Evolutionary conservation across 495 filamentous ascomycete genomes (phyloP), one percentile per base, ranked within the genome.

Genomic region (Neurospora cerealis): DNA sequence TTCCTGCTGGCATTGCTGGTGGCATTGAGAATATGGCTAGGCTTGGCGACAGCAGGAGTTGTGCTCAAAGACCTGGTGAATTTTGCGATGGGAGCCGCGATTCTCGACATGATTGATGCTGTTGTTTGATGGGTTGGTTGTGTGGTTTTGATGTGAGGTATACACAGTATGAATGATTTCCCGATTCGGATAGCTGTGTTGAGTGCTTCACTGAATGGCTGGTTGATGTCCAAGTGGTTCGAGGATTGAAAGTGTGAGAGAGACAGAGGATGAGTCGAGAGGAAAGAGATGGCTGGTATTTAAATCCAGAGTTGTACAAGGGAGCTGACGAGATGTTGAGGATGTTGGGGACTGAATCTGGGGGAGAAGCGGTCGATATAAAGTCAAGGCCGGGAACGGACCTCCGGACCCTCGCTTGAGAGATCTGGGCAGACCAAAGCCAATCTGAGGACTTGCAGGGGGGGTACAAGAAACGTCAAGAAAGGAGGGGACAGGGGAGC

Each of bases 41-140:
- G 82, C 17, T 80, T 78, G 69, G 81, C 71, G 60, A 77, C 73
- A 10, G 79, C 70, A 48, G 85, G 54, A 32, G 80, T 77, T n/a
- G 82, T 81, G 81, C 79, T 84, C 74, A 86, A 79, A 32, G 81
- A 80, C 74, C 85, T 83, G 77, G 81, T 78, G 73, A 87, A 77
- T 80, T 86, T 85, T 62, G 81, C 74, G 76, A 82, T 77, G 72
- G 84, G 83, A 42, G 78, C 77, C 70, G 83, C 80, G 44, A 86
- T 77, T 70, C 84, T 80, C 19, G 82, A 82, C 72, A 81, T 81
- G 80, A 82, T 82, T 42, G 69, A 73, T 74, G 69, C 42, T 32
- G 69, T 39, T 76, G 13, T 75, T 37, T 48, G 70, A 60, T 32
- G 28, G 4, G 21, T 36, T 32, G 48, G 60, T 54, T 11, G 46